These are phyloP conservation scores for Neurospora tetraspora DNA, from an alignment of 495 filamentous ascomycete genomes.

Conservation along the genomic window DNA sequence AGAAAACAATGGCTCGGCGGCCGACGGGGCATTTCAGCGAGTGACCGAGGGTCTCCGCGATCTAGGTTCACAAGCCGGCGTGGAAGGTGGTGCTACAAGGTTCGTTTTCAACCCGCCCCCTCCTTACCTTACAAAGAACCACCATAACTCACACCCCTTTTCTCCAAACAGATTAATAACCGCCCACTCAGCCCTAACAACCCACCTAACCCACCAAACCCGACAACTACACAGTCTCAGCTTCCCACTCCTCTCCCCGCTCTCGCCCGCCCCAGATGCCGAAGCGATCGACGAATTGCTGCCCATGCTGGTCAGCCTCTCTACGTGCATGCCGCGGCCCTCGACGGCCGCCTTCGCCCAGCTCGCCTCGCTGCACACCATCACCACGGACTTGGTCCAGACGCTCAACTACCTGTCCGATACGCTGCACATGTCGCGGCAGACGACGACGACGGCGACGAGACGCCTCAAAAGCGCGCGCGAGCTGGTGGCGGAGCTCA, in stretches of 20 bases:
- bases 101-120: constrained; percentile 25
- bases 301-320: constrained; percentile 47
- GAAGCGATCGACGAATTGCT: constrained; percentile 58
- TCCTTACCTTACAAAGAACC: not conserved
- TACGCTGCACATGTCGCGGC: constrained; percentile 86
- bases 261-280: constrained; percentile 38
- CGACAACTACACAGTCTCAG: constrained; percentile 70
- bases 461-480: constrained; percentile 63
- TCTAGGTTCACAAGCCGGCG: constrained; percentile 67
- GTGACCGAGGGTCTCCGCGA: constrained; percentile 66
- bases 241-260: constrained; percentile 58
- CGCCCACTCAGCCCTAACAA: constrained; percentile 73
- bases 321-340: constrained; percentile 46
- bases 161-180: constrained; percentile 59
- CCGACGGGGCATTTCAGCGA: constrained; percentile 58
- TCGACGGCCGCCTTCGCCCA: constrained; percentile 45
- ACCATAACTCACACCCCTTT: constrained; percentile 11
- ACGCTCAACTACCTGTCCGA: constrained; percentile 82
- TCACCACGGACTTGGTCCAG: constrained; percentile 66
- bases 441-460: constrained; percentile 69
- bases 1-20: constrained; percentile 58
- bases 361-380: constrained; percentile 48
- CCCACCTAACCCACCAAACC: constrained; percentile 77
- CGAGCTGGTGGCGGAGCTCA: constrained; percentile 74
- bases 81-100: constrained; percentile 75